Evolutionary conservation across 202 grass and related monocot genomes (phyloP), one percentile per base, ranked within the genome.

Genomic region (Digitaria exilis): DNA sequence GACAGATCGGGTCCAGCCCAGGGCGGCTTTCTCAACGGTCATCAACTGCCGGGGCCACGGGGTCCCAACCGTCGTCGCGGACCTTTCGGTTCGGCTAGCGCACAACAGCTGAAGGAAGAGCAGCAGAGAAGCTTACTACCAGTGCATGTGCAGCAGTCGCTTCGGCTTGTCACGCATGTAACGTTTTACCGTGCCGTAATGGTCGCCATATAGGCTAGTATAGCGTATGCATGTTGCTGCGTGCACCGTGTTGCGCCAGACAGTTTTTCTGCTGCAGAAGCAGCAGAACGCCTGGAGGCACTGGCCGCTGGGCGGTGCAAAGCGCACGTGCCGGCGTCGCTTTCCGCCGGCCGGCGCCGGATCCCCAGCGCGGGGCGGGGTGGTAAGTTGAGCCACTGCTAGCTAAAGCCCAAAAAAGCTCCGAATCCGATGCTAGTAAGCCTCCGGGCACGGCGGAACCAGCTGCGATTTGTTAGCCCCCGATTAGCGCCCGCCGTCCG

Each of bases 241-340:
- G 21, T 65, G 26, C 2, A n/a, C 61, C 25, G 30, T 4, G 32
- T 34, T 64, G 16, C 45, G 54, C 41, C 21, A 21, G 2, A 18
- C 3, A 4, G 18, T 12, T 5, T 21, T 24, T 19, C 17, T 65
- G 60, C 37, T 9, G 37, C 37, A 39, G 37, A 39, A 39, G 37
- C 32, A 30, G 24, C 42, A 13, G 60, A 67, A 54, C 30, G 71
- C 24, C 1, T 6, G 12, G n/a, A n/a, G n/a, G n/a, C n/a, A n/a
- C n/a, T n/a, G n/a, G 9, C 9, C 8, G 13, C 4, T 55, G 68
- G 65, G 32, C 84, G 59, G 77, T 35, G 62, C 34, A 42, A 66
- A 34, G 35, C 22, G 69, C 84, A 57, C 76, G 69, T 75, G 60
- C 18, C 59, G 69, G 25, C 16, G 84, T 68, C 84, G 7, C 77